Evolutionary conservation across 2,329 filamentous ascomycete species (phyloP).

Genomic region (Diaporthe longicolla): DNA sequence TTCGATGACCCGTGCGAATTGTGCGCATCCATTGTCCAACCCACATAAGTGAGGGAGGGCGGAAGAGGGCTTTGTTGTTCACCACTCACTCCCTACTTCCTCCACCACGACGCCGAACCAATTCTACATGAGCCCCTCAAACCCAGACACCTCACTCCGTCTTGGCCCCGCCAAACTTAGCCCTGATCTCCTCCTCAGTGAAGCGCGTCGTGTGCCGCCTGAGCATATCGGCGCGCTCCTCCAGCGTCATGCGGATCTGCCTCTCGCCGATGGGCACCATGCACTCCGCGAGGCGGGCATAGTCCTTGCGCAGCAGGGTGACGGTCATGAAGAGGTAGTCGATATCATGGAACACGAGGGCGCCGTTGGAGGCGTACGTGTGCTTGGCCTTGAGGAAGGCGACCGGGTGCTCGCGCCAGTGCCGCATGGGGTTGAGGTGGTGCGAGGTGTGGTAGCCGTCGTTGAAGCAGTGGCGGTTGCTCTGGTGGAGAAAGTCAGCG

Average conservation of each 20-base stretch:
- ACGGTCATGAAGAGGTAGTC: slow-evolving; percentile 85
- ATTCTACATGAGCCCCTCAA: no score
- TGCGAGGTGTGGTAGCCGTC: slow-evolving; percentile 88
- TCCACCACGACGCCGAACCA: no score
- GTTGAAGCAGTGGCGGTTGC: slow-evolving; percentile 86
- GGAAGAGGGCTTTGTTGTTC: background rate
- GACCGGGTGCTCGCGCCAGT: slow-evolving; percentile 85
- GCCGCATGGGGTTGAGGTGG: slow-evolving; percentile 82
- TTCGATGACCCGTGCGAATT: background rate
- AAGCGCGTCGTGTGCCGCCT: slow-evolving; percentile 76
- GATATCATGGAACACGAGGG: slow-evolving; percentile 84
- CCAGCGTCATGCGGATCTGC: slow-evolving; percentile 76
- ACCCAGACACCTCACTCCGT: slow-evolving; percentile 15
- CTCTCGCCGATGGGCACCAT: slow-evolving; percentile 78
- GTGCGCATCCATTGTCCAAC: background rate
- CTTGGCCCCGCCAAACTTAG: slow-evolving; percentile 62
- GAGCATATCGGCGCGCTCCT: slow-evolving; percentile 75
- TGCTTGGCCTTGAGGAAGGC: slow-evolving; percentile 80
- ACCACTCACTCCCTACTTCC: background rate
- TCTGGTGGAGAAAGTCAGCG: slow-evolving; percentile 60
- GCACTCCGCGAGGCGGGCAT: slow-evolving; percentile 76
- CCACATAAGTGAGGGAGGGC: background rate
- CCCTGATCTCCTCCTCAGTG: slow-evolving; percentile 72
- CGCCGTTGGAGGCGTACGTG: slow-evolving; percentile 75
- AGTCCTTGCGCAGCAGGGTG: slow-evolving; percentile 78